Base-by-base conservation (phyloP, 1,284 basidiomycete species). In the Rhizoctonia solani region DNA sequence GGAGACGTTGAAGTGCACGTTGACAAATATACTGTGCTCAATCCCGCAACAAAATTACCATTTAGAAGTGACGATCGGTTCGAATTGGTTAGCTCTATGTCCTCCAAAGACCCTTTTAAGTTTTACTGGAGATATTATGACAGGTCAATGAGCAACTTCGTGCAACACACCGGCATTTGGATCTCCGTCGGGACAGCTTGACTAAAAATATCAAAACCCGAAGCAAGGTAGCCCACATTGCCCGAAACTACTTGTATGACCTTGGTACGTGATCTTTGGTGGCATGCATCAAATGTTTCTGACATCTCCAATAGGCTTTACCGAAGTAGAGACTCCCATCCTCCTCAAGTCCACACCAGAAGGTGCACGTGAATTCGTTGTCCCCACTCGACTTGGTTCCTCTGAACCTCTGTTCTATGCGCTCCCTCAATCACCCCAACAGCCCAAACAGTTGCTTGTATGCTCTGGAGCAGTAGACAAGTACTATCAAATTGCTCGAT, bases 291-390 rank as follows among this genome's bases (percentile, higher is more conserved):
- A 66, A 23, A 11, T n/a, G 73, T 37, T 65, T 54, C 65, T 66
- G 68, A 61, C 68, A 54, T 68, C 34, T 58, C 13, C 49, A 21
- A 37, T 34, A 92, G 92, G 83, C 71, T 98, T 98, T 76, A 82
- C 87, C 50, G 95, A 98, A 76, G 89, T 98, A 41, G 95, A 98
- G 77, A 98, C 95, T 0, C 95, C 95, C 14, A 82, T 95, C 66
- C 82, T 98, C n/a, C 85, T 98, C 41, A 89, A 92, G 74, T 96
- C 93, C 1, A 91, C 94, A 1, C 93, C 94, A 1, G 95, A 98
- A 79, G 95, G 95, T 30, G 95, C 95, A 0, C 84, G 95, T 70
- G 95, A 98, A 75, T 98, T 94, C 75, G 85, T 98, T 49, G 95
- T 98, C 44, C 95, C 95, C 30, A 87, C 90, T n/a, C 88, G 95